Base-by-base conservation (phyloP, 257 asterid species). In the Fraxinus quadrangulata region DNA sequence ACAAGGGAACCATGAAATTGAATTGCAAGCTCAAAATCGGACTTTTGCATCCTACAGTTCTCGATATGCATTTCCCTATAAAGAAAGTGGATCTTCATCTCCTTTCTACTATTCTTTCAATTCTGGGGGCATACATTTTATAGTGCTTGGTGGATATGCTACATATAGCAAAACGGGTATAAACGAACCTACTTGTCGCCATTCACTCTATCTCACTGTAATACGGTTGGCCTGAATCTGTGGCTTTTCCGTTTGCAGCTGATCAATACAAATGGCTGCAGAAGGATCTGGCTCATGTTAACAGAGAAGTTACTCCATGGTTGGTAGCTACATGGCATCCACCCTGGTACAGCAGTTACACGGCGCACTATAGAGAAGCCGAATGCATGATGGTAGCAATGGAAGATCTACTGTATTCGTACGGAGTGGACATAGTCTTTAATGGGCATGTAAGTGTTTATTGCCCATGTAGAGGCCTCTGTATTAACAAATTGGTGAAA, bases 1-100 rank as follows among this genome's bases (percentile, higher is more conserved):
- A 75, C 97, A 95, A 84, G 99, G 99, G 79, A 95, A 95, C 89
- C 99, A 95, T 66, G 99, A 95, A 80, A 88, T 93, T 54, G 99
- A 95, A 89, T 86, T 86, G 74, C 99, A 95, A 86, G 93, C 85
- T 31, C 79, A 75, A 61, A 83, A 87, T 26, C 88, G 40, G 82
- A 93, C 97, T 28, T 95, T 95, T 79, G 85, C 78, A 65, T 92
- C 99, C 33, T 95, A 88, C 76, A 82, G 73, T 79, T 88, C 99
- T 83, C 92, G 99, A 68, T 95, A 85, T 80, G 93, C 98, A 66
- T 93, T 90, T 87, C 99, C 99, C 0, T 83, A 87, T 67, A 75
- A 89, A 82, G 99, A 95, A 74, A 91, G 98, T 73, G 91, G 93
- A 40, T 95, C 97, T 45, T 84, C 89, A 21, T 93, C 98, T 67